Base-by-base conservation (phyloP, 1,284 basidiomycete species). In the Leccinum fallax region DNA sequence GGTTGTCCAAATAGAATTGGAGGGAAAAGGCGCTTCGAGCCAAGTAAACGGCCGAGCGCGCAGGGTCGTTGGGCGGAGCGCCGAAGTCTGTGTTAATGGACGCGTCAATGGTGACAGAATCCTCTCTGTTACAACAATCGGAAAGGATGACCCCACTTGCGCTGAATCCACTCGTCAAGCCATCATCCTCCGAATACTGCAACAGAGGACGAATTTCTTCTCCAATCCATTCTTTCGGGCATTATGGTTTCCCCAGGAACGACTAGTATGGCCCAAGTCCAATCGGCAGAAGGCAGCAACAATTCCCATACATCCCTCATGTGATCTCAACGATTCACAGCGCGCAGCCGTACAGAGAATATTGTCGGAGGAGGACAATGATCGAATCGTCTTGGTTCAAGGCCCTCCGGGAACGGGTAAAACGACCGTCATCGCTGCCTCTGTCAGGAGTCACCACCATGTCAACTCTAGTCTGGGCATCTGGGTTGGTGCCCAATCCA, bases 401-500 rank as follows among this genome's bases (percentile, higher is more conserved):
- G 88, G 89, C 1, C 81, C 81, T 58, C 82, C 83, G 4, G 82
- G 83, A 4, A 81, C 79, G 11, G 77, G 80, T 0, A 74, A 76
- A 61, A 74, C 72, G 5, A 76, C 75, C 0, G 68, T 74, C n/a
- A 74, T 76, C 4, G 68, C 74, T 1, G 85, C 87, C 4, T 79
- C 83, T 13, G 87, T 89, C 5, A 71, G 76, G 2, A 78, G 76
- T 54, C 66, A 78, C 19, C 66, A 76, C 53, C 57, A 67, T 19
- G 69, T 66, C 60, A 30, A 34, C 2, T 63, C 59, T 21, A 6
- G 10, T 8, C 73, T 67, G 2, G 59, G 65, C 15, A 82, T 90
- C 9, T 93, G 89, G 88, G 79, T 93, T 8, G 77, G 88, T 59
- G 89, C 90, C 5, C 87, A 93, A 58, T 87, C 82, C 0, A 86